These are phyloP conservation scores for Hanseniaspora meyeri DNA, from an alignment of 805 yeast species.

Conservation along the genomic window DNA sequence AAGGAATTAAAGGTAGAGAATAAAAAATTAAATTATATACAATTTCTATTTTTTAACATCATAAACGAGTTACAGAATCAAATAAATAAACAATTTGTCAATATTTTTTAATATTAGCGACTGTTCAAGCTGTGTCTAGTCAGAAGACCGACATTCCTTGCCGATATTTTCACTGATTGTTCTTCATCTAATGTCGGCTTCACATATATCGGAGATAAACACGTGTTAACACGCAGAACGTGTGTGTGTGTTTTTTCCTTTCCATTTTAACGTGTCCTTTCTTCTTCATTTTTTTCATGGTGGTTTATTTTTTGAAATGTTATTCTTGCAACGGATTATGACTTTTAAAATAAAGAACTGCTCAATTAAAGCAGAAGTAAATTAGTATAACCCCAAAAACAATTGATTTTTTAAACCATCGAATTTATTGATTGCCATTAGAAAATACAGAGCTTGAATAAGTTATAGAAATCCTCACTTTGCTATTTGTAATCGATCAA, in stretches of 20 bases:
- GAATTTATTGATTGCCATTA: too few relatives aligned
- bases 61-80: slow-evolving; percentile 12
- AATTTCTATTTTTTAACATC: slow-evolving; percentile 9
- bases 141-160: too few relatives aligned
- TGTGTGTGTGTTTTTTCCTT: background rate
- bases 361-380: background rate
- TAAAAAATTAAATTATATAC: background rate
- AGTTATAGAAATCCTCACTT: too few relatives aligned
- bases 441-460: too few relatives aligned
- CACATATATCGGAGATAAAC: background rate
- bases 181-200: background rate
- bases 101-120: background rate
- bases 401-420: too few relatives aligned
- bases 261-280: background rate
- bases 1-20: background rate
- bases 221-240: background rate
- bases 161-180: background rate
- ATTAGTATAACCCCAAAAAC: too few relatives aligned
- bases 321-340: background rate
- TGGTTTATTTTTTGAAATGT: background rate
- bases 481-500: too few relatives aligned
- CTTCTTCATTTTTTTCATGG: background rate
- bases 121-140: background rate
- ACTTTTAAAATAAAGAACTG: background rate
- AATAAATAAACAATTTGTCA: background rate